phyloP scores from a whole-genome alignment of 2,329 filamentous ascomycete species.

The Chrysoporthe austroafricana region DNA sequence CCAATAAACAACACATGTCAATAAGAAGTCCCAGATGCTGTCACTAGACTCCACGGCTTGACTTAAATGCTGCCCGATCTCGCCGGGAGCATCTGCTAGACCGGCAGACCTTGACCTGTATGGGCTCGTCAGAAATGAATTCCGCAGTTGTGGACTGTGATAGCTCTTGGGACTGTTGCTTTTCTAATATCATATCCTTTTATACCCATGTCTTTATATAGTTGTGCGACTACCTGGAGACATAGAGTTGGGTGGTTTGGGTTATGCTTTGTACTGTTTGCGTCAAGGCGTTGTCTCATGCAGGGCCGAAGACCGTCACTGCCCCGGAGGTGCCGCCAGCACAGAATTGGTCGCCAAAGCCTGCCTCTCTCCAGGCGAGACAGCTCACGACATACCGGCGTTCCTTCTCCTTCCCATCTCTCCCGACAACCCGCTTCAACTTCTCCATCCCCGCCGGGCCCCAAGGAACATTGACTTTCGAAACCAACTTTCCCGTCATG shows the following conservation, averaged over 20 bases:
- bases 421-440: slow-evolving; percentile 58
- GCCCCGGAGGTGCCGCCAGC: slow-evolving; percentile 67
- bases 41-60: no score
- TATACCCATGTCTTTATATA: no score
- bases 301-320: slow-evolving; percentile 63
- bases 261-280: neutral
- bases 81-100: no score
- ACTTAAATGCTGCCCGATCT: no score
- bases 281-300: neutral
- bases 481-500: slow-evolving; percentile 69
- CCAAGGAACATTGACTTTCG: slow-evolving; percentile 64
- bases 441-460: slow-evolving; percentile 53
- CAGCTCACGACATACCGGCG: slow-evolving; percentile 65
- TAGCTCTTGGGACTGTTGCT: no score
- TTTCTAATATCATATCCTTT: no score
- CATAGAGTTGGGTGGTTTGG: neutral
- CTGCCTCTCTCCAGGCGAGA: slow-evolving; percentile 64
- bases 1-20: no score
- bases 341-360: slow-evolving; percentile 67
- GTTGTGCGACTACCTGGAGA: no score
- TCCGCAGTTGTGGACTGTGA: no score
- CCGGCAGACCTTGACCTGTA: no score
- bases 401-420: slow-evolving; percentile 63
- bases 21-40: no score
- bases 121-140: no score